phyloP scores from a whole-genome alignment of 139 green algal genomes.

The Limnomonas spitsbergensis region DNA sequence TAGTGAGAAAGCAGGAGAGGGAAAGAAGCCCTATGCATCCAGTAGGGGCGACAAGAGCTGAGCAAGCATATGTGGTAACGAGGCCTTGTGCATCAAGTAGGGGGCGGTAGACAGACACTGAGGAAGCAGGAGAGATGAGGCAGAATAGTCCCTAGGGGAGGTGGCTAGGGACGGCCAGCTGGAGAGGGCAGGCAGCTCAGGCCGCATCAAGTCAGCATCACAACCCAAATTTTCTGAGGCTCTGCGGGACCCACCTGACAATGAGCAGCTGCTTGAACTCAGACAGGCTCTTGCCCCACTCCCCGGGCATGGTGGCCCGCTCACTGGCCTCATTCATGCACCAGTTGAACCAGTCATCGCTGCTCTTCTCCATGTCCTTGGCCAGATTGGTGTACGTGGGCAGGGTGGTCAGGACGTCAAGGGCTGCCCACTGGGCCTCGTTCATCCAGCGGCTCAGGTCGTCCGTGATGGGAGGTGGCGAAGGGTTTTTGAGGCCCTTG shows the following conservation, averaged over 20 bases:
- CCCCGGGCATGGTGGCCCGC: conserved; percentile 65
- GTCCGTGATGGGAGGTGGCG: conserved; percentile 70
- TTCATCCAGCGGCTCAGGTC: conserved; percentile 78
- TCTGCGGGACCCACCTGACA: conserved; percentile 45
- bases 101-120: no score
- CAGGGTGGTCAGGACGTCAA: conserved; percentile 66
- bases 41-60: no score
- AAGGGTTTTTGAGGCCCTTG: conserved; percentile 54
- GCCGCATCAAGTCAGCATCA: no score
- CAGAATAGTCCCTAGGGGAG: no score
- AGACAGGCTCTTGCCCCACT: conserved; percentile 63
- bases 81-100: no score
- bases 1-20: no score
- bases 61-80: no score
- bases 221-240: no score
- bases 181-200: no score
- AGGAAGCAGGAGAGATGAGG: no score
- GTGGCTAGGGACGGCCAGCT: no score
- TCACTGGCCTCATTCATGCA: conserved; percentile 65
- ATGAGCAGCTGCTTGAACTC: conserved; percentile 69
- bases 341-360: conserved; percentile 76
- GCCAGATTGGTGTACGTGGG: conserved; percentile 57
- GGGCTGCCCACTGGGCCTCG: conserved; percentile 72
- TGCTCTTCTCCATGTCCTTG: conserved; percentile 84
- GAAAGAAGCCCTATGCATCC: no score